phyloP scores from a whole-genome alignment of 352 stramenopile genomes.

The Peronospora farinosa region DNA sequence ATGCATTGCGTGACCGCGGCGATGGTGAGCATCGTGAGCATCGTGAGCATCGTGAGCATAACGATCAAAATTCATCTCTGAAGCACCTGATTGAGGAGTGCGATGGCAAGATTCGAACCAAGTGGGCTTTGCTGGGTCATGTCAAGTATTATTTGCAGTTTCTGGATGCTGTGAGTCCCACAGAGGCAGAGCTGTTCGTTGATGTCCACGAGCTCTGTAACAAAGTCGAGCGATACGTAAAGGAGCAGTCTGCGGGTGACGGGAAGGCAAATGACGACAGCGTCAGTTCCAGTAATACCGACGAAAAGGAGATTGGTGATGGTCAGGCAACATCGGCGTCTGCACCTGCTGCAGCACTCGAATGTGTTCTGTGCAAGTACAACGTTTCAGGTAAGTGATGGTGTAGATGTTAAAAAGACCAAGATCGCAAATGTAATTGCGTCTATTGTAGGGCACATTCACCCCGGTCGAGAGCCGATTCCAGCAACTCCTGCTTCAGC shows the following conservation, averaged over 20 bases:
- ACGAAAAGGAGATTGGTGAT: conserved; percentile 24
- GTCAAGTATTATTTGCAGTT: conserved; percentile 74
- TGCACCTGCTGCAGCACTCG: conserved; percentile 9
- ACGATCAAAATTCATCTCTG: conserved; percentile 21
- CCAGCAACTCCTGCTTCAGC: conserved; percentile 8
- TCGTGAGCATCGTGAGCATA: conserved; percentile 13
- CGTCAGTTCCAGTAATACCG: conserved; percentile 12
- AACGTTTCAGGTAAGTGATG: conserved; percentile 50
- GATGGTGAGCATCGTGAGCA: conserved; percentile 15
- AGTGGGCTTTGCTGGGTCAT: conserved; percentile 47
- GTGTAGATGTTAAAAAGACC: not conserved
- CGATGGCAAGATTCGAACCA: conserved; percentile 43
- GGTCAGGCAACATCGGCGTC: conserved; percentile 5
- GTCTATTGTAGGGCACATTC: conserved; percentile 47
- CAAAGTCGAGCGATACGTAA: conserved; percentile 40
- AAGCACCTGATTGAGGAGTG: conserved; percentile 38
- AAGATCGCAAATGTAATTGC: not conserved
- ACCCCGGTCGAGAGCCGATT: conserved; percentile 40
- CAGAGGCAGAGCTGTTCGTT: conserved; percentile 53
- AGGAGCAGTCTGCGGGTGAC: conserved; percentile 6
- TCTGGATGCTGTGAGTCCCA: conserved; percentile 60
- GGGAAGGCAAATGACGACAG: conserved; percentile 11
- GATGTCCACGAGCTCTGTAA: conserved; percentile 45
- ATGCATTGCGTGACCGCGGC: conserved; percentile 24
- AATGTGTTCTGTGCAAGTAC: conserved; percentile 76